Evolutionary conservation across 768 basidiomycete species (phyloP), one percentile per base, ranked within the genome.

Genomic region (Crassisporium funariophilum): DNA sequence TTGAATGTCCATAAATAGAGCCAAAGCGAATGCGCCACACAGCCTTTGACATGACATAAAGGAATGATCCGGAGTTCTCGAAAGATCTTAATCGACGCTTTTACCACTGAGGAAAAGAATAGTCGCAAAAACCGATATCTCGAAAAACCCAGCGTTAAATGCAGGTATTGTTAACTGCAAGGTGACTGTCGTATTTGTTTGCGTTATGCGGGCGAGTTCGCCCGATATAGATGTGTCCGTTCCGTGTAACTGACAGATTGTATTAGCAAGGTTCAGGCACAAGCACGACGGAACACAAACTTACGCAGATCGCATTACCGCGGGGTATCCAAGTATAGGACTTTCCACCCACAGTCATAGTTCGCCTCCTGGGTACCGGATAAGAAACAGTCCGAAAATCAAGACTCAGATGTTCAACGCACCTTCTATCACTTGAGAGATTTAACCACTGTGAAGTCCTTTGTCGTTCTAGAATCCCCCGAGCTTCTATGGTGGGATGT

Each of bases 91-190:
- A 46, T 78, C 78, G 13, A 81, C 75, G 52, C 60, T 69, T 46
- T 69, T 68, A 29, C 79, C 80, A 35, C 62, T 76, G 50, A 73
- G 72, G 45, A 82, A 67, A 25, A 82, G 62, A 6, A 73, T 58
- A 0, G 78, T 70, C 0, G 77, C 74, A 8, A 80, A 65, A 31
- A 82, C 56, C 33, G 68, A 71, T 3, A 64, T 58, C 27, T 82
- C 75, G 3, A 79, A 59, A 19, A 82, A 67, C 10, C 73, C 71
- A 4, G 68, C 60, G 38, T 72, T 68, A 22, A 81, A 62, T 1
- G 77, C 77, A 19, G 71, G 62, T 4, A 73, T 61, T 0, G 73
- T 73, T 33, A 82, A 49, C 47, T 80, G 74, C n/a, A 82, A 68
- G 0, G 63, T 58, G 47, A 78, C 65, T 1, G 37, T 60, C 37